phyloP scores from a whole-genome alignment of 805 yeast species.

The Jamesozyma rosinii region DNA sequence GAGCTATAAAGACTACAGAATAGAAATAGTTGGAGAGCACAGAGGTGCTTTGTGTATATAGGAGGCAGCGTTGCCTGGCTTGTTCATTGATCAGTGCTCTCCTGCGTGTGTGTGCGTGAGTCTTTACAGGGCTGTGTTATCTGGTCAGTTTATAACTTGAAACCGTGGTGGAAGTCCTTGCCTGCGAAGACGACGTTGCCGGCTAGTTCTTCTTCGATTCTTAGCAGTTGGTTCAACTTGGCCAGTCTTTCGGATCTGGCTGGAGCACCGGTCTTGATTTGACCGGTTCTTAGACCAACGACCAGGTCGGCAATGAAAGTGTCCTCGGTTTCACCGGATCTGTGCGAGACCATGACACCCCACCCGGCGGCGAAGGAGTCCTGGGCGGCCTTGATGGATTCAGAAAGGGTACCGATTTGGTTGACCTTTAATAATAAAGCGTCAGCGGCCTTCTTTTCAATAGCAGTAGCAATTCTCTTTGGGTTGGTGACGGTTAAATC shows the following conservation, averaged over 20 bases:
- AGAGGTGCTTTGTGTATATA: too few relatives aligned
- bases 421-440: constrained; percentile 93
- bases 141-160: constrained; percentile 26
- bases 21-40: too few relatives aligned
- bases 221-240: constrained; percentile 93
- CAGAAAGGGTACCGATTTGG: constrained; percentile 94
- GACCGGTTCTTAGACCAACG: constrained; percentile 96
- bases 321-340: constrained; percentile 95
- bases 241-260: constrained; percentile 99
- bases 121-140: too few relatives aligned
- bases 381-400: constrained; percentile 92
- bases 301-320: constrained; percentile 94
- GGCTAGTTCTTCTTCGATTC: constrained; percentile 98
- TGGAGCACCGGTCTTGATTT: constrained; percentile 99
- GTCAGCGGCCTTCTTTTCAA: constrained; percentile 89
- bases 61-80: too few relatives aligned
- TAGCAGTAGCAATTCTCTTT: constrained; percentile 84
- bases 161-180: constrained; percentile 62
- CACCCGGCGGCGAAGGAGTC: constrained; percentile 90
- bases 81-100: too few relatives aligned
- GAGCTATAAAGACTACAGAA: background rate
- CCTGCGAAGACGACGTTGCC: constrained; percentile 95
- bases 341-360: constrained; percentile 35
- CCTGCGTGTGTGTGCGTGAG: too few relatives aligned
- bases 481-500: constrained; percentile 99